These are phyloP conservation scores for Colletotrichum tabaci DNA, from an alignment of 2,329 filamentous ascomycete genomes.

Conservation along the genomic window DNA sequence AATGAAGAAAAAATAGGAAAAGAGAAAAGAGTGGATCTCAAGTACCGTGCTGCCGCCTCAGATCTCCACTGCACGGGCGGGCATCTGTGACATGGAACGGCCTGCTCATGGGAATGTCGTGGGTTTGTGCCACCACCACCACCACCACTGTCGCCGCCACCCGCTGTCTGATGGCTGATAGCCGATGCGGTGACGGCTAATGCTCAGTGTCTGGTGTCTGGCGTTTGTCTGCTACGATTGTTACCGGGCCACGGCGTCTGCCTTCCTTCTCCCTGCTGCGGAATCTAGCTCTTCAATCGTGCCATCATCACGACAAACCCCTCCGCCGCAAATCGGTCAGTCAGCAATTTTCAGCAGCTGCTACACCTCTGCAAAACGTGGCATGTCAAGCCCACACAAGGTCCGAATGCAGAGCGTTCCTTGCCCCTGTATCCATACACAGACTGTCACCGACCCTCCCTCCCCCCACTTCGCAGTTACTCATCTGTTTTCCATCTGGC, in stretches of 20 bases:
- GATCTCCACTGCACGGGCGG: constrained; percentile 36
- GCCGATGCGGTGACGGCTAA: no score
- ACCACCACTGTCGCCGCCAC: no score
- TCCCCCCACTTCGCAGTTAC: background rate
- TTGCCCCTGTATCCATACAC: constrained; percentile 1
- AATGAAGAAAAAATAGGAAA: background rate
- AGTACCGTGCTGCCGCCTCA: constrained; percentile 20
- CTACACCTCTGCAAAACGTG: constrained; percentile 1
- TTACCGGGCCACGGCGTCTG: background rate
- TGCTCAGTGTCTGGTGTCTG: background rate
- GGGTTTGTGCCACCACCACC: background rate
- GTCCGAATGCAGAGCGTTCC: constrained; percentile 33
- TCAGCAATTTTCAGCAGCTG: background rate
- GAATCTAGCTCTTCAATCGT: background rate
- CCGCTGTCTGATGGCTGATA: no score
- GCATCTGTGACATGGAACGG: constrained; percentile 32
- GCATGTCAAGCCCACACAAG: constrained; percentile 26
- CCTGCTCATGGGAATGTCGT: constrained; percentile 7
- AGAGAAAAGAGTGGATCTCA: background rate
- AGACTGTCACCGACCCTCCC: no score
- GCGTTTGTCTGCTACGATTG: background rate
- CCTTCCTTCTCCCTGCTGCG: background rate
- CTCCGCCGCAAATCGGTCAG: background rate
- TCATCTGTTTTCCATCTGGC: background rate
- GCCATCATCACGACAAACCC: background rate